A percentile compares a stretch with the other conserved stretches of the same genome.
phyloP scores from a whole-genome alignment of 148 eudicot species.

The Rhododendron henanense region DNA sequence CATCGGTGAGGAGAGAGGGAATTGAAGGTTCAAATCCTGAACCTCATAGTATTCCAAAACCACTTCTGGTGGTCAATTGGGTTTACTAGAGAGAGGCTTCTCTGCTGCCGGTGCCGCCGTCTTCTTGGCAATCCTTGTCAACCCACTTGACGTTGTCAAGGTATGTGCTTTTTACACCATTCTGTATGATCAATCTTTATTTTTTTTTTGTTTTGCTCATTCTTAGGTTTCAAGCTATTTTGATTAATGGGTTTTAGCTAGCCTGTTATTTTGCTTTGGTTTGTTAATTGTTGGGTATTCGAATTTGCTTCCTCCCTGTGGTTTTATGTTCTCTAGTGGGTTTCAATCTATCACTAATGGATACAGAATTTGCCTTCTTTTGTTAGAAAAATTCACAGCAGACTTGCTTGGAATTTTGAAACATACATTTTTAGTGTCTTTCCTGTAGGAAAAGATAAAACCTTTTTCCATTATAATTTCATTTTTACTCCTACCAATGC shows the following conservation, averaged over 20 bases:
- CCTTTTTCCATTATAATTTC: neutral
- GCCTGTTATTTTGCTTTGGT: neutral
- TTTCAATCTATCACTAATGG: neutral
- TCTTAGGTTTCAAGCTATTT: neutral
- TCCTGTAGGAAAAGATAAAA: neutral
- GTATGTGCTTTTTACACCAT: constrained; percentile 14
- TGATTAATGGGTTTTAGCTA: neutral
- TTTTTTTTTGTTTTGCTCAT: neutral
- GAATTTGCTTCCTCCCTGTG: neutral
- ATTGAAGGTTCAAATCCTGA: constrained; percentile 13
- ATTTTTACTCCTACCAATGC: neutral
- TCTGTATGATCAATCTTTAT: neutral
- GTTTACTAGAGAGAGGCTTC: constrained; percentile 55
- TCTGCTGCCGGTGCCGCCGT: constrained; percentile 96
- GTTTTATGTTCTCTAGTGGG: neutral
- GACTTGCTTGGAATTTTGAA: neutral
- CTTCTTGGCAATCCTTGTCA: constrained; percentile 79
- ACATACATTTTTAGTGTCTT: neutral
- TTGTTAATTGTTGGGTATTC: neutral
- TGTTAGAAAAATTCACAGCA: neutral
- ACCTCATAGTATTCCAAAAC: constrained; percentile 6
- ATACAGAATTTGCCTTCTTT: neutral
- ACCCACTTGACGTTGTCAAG: constrained; percentile 98
- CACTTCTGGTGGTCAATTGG: constrained; percentile 31
- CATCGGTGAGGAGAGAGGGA: constrained; percentile 17